Percentiles rank a stretch among this genome's conserved stretches.
Conservation (phyloP, 352 stramenopile species). For the Phytopythium delawarense region DNA sequence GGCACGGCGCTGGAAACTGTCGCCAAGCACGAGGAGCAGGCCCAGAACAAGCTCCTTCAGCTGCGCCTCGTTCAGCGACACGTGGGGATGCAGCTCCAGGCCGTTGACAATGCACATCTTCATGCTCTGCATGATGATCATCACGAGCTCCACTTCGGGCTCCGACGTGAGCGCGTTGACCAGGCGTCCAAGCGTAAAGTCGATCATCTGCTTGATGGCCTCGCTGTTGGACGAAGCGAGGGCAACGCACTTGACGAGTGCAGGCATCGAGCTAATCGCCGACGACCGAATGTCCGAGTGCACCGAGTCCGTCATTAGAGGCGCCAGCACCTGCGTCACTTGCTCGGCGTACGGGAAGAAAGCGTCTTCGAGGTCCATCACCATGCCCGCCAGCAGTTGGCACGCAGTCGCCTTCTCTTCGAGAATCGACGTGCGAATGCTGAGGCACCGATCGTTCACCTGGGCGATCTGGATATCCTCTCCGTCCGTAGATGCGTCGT, state of each 20-base stretch:
- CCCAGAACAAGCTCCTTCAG: slow-evolving; percentile 66
- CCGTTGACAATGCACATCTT: slow-evolving; percentile 58
- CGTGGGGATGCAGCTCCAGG: slow-evolving; percentile 27
- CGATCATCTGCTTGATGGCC: slow-evolving; percentile 81
- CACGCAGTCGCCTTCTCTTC: slow-evolving; percentile 85
- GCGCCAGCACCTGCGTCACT: slow-evolving; percentile 76
- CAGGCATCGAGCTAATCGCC: slow-evolving; percentile 75
- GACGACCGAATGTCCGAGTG: slow-evolving; percentile 83
- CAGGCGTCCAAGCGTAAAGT: slow-evolving; percentile 76
- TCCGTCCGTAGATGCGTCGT: slow-evolving; percentile 52
- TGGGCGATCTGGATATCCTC: slow-evolving; percentile 83
- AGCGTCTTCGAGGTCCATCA: slow-evolving; percentile 69
- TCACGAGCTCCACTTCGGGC: slow-evolving; percentile 77
- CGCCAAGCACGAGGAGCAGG: slow-evolving; percentile 65
- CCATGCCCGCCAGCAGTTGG: slow-evolving; percentile 72
- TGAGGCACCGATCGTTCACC: slow-evolving; percentile 79
- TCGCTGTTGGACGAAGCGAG: slow-evolving; percentile 39
- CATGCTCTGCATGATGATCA: slow-evolving; percentile 87
- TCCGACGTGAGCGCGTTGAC: slow-evolving; percentile 77
- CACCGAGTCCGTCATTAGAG: slow-evolving; percentile 78
- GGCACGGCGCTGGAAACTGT: slow-evolving; percentile 79
- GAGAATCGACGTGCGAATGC: slow-evolving; percentile 76
- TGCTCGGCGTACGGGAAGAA: slow-evolving; percentile 88
- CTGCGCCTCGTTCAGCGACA: slow-evolving; percentile 72
- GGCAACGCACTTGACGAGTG: slow-evolving; percentile 71